phyloP scores from a whole-genome alignment of 2,329 filamentous ascomycete species.

The Aphanocladium album region DNA sequence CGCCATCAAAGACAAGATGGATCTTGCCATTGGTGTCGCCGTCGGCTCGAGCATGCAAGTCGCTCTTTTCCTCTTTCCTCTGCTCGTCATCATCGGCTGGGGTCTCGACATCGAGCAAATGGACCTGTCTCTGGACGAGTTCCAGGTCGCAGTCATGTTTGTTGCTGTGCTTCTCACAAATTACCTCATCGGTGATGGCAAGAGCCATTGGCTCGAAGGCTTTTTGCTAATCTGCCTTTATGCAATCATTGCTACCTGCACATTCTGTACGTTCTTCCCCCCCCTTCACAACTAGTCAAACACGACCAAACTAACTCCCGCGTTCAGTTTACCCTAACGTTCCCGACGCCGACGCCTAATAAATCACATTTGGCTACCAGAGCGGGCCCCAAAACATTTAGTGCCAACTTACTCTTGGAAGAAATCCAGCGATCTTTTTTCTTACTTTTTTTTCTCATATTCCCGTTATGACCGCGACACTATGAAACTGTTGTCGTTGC shows the following conservation, averaged over 20 bases:
- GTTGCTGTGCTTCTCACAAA: constrained; percentile 81
- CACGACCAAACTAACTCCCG: neutral
- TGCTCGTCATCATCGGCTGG: constrained; percentile 76
- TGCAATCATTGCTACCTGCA: constrained; percentile 67
- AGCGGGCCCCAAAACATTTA: too few relatives aligned
- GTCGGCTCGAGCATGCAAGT: constrained; percentile 80
- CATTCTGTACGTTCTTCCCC: constrained; percentile 51
- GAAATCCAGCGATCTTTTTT: neutral
- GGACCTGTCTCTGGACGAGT: constrained; percentile 81
- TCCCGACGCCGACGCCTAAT: neutral
- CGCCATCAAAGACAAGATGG: constrained; percentile 81
- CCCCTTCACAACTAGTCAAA: too few relatives aligned
- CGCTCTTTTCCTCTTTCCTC: constrained; percentile 69
- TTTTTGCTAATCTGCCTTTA: constrained; percentile 72
- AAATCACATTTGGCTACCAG: neutral
- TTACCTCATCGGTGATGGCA: constrained; percentile 77
- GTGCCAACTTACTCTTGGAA: neutral
- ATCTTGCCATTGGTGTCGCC: constrained; percentile 73
- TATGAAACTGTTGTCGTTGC: neutral
- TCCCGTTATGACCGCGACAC: neutral
- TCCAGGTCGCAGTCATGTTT: constrained; percentile 82
- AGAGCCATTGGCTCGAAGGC: constrained; percentile 79
- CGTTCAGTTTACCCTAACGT: constrained; percentile 7
- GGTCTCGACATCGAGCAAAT: constrained; percentile 65
- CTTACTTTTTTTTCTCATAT: neutral